phyloP scores from a whole-genome alignment of 2,329 filamentous ascomycete genomes.

The Aspergillus phoenicis region DNA sequence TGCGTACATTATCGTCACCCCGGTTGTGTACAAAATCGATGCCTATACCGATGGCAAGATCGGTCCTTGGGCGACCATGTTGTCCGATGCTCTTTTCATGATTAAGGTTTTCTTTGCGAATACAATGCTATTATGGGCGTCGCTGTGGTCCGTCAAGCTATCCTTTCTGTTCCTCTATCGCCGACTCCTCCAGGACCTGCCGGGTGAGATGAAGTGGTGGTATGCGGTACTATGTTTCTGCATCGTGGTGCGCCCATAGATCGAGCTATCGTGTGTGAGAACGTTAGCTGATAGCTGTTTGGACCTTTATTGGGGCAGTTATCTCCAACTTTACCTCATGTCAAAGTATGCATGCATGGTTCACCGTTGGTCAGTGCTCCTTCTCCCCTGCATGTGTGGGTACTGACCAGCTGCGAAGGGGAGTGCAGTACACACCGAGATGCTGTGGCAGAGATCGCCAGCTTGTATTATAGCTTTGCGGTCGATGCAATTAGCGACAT shows the following conservation, averaged over 20 bases:
- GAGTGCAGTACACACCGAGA: conserved; percentile 1
- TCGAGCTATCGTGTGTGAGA: not conserved
- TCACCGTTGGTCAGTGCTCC: conserved; percentile 1
- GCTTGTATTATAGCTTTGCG: not conserved
- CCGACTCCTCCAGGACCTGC: not conserved
- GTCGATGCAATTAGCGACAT: not conserved
- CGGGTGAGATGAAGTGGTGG: conserved; percentile 3
- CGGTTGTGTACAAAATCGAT: conserved; percentile 1
- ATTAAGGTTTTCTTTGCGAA: conserved; percentile 1
- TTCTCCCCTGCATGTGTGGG: not conserved
- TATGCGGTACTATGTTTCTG: not conserved
- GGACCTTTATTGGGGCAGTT: not conserved
- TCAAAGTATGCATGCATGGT: conserved; percentile 3
- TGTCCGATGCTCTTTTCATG: not conserved
- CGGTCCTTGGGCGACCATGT: not conserved
- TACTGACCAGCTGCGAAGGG: not conserved
- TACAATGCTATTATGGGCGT: not conserved
- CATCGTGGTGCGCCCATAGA: not conserved
- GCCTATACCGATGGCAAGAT: not conserved
- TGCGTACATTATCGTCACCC: not conserved
- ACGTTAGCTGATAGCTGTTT: not conserved
- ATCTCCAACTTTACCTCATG: not conserved
- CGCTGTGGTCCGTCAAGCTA: not conserved
- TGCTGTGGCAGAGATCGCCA: not conserved
- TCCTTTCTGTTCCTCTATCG: not conserved